Conservation (phyloP, 805 yeast genomes). For the Saccharomycopsis javanensis region DNA sequence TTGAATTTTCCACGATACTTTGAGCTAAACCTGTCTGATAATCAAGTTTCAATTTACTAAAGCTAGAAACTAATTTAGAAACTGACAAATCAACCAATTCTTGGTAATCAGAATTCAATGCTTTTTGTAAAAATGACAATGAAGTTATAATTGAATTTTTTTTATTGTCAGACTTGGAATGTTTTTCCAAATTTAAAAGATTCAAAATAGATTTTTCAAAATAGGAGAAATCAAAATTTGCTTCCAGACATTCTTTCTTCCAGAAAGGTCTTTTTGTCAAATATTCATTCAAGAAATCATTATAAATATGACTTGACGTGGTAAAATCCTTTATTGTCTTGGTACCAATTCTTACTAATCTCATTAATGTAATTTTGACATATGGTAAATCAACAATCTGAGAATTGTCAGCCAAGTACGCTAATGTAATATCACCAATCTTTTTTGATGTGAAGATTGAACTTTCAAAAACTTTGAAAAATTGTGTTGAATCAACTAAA, state of each 20-base stretch:
- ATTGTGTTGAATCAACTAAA: slow-evolving; percentile 40
- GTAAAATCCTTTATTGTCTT: slow-evolving; percentile 33
- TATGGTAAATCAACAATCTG: slow-evolving; percentile 39
- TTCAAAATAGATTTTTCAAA: slow-evolving; percentile 52
- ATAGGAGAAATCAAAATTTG: slow-evolving; percentile 40
- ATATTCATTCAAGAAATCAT: slow-evolving; percentile 37
- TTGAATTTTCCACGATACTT: slow-evolving; percentile 46
- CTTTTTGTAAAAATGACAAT: slow-evolving; percentile 46
- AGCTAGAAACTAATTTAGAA: slow-evolving; percentile 43
- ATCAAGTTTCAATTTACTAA: slow-evolving; percentile 47
- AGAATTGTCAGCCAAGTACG: slow-evolving; percentile 67
- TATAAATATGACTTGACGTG: slow-evolving; percentile 39
- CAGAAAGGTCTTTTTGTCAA: slow-evolving; percentile 36
- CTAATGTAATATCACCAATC: slow-evolving; percentile 46
- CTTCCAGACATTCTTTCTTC: slow-evolving; percentile 34
- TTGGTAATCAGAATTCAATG: slow-evolving; percentile 38
- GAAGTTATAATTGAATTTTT: slow-evolving; percentile 7
- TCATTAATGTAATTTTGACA: slow-evolving; percentile 44
- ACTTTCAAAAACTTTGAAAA: slow-evolving; percentile 28
- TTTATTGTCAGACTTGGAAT: slow-evolving; percentile 36
- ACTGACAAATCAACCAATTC: slow-evolving; percentile 40
- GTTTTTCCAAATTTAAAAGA: slow-evolving; percentile 56
- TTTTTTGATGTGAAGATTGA: slow-evolving; percentile 36
- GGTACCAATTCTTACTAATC: slow-evolving; percentile 32
- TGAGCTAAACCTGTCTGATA: slow-evolving; percentile 48